Evolutionary conservation across 2,329 filamentous ascomycete genomes (phyloP).

Genomic region (Pestalotiopsis sp.): DNA sequence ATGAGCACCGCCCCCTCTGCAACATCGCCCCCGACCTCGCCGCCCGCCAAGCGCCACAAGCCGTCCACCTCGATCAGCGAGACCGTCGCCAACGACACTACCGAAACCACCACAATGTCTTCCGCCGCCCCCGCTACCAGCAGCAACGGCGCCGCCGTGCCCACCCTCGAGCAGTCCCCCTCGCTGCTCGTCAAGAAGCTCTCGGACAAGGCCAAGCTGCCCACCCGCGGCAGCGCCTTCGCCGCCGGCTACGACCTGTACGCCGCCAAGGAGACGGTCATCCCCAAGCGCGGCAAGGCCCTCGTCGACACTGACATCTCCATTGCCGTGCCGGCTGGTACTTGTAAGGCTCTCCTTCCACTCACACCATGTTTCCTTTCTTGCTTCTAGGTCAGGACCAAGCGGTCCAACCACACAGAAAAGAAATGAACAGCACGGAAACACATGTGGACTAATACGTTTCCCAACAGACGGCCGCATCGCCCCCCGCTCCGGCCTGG

Average conservation of each 20-base stretch:
- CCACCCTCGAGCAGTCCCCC: slow-evolving; percentile 47
- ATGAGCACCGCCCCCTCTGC: slow-evolving; percentile 20
- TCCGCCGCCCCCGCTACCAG: slow-evolving; percentile 26
- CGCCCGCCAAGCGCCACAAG: slow-evolving; percentile 81
- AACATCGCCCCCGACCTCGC: slow-evolving; percentile 68
- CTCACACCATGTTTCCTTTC: neutral
- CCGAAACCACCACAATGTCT: slow-evolving; percentile 30
- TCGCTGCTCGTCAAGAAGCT: slow-evolving; percentile 87
- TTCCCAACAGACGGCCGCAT: slow-evolving; percentile 74
- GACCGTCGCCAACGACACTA: slow-evolving; percentile 32
- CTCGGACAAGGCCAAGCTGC: slow-evolving; percentile 74
- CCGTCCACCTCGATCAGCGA: slow-evolving; percentile 41
- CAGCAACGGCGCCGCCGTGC: slow-evolving; percentile 28
- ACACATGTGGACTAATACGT: neutral
- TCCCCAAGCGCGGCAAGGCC: slow-evolving; percentile 82
- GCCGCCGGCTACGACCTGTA: slow-evolving; percentile 96
- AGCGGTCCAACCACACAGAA: neutral
- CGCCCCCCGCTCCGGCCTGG: slow-evolving; percentile 88
- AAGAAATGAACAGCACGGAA: neutral
- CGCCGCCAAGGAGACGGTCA: slow-evolving; percentile 70
- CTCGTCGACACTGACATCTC: slow-evolving; percentile 89
- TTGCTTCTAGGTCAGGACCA: neutral
- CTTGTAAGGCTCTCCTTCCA: slow-evolving; percentile 62
- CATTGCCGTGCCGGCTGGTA: slow-evolving; percentile 87
- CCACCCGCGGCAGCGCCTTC: slow-evolving; percentile 85